Evolutionary conservation across 2,329 filamentous ascomycete genomes (phyloP), one percentile per base, ranked within the genome.

Genomic region (Sclerotinia spermophila): DNA sequence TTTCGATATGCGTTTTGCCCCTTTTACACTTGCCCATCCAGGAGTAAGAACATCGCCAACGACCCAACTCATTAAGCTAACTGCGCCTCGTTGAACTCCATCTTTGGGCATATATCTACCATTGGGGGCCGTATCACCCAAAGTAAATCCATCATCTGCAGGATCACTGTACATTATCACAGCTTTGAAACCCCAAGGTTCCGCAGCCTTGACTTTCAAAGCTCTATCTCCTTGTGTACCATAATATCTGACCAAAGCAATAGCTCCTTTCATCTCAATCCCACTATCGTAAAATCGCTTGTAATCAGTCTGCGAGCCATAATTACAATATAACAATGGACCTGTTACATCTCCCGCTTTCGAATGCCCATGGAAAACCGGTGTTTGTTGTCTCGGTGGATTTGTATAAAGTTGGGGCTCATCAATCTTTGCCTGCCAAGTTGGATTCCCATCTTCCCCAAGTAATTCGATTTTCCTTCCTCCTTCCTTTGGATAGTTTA

Each of bases 121-220:
- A 35, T 91, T 84, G 0, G 95, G 94, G 74, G 90, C 94, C 0
- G 88, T 85, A 0, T 89, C 84, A 5, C 94, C 94, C 74, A 87
- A 87, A 40, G 87, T 80, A 77, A 94, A 96, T 1, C 94, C 94
- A 78, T 97, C 92, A 66, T 97, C 91, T 1, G 86, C 85, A 0
- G 95, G 95, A 79, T 98, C 96, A 67, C 91, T 97, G 82, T 97
- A 99, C 71, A 97, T 92, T 70, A 99, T 87, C 77, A 93, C 96
- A 21, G 95, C 96, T 2, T 86, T 89, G 74, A 94, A 96, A 2
- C 96, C 96, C 21, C 92, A 92, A 76, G 93, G 80, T 81, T 97
- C 92, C 1, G 96, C 96, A 15, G 92, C 92, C 81, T 95, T 97
- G 77, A 99, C 87, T 80, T 98, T 97, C 76, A 96, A 82, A 2